phyloP scores from a whole-genome alignment of 179 eudicot genomes.

The Heliamphora pulchella region DNA sequence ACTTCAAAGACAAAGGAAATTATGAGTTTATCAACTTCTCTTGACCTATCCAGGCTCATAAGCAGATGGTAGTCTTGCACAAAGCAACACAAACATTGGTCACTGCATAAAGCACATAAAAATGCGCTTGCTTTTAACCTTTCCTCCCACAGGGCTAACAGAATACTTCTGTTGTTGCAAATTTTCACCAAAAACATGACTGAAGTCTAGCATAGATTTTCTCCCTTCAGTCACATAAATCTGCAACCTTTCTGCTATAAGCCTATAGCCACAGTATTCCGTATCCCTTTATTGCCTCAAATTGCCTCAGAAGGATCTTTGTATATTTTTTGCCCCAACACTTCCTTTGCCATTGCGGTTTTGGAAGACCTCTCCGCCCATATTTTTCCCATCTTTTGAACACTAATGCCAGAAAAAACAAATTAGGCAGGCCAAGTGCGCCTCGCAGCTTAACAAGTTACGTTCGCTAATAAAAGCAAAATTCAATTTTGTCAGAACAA shows the following conservation, averaged over 20 bases:
- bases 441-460: neutral
- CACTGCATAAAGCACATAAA: neutral
- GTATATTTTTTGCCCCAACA: neutral
- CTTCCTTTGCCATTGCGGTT: neutral
- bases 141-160: neutral
- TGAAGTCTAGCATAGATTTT: neutral
- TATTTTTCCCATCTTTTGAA: neutral
- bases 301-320: neutral
- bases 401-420: neutral
- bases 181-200: neutral
- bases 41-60: neutral
- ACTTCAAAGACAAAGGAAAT: neutral
- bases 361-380: neutral
- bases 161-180: neutral
- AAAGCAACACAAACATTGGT: slow-evolving; percentile 4
- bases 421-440: neutral
- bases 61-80: neutral
- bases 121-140: neutral
- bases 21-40: neutral
- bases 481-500: too few species aligned
- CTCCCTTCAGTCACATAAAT: neutral
- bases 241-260: slow-evolving; percentile 4
- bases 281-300: neutral
- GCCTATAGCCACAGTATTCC: slow-evolving; percentile 7
- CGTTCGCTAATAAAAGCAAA: neutral